Conservation (phyloP, 305 asterid species). For the Fraxinus ornus region DNA sequence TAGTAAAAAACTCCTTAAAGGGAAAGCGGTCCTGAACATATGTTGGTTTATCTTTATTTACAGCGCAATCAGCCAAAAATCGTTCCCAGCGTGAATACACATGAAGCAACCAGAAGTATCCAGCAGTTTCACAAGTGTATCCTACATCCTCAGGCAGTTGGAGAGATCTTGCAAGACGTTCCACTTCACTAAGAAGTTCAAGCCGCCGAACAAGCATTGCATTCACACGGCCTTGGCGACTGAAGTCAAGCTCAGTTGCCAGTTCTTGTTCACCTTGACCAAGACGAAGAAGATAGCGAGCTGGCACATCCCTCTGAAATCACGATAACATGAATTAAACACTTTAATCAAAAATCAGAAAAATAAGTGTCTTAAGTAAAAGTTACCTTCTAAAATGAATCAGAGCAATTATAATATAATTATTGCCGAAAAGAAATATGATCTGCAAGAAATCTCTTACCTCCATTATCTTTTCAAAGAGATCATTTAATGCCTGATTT, state of each 20-base stretch:
- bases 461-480: constrained; percentile 99
- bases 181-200: constrained; percentile 94
- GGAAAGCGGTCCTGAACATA: constrained; percentile 81
- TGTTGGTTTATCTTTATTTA: constrained; percentile 64
- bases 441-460: constrained; percentile 31
- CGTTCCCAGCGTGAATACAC: constrained; percentile 97
- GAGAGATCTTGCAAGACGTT: constrained; percentile 88
- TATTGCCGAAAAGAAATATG: not conserved
- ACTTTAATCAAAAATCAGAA: not conserved
- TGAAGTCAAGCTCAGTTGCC: constrained; percentile 96
- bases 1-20: constrained; percentile 80
- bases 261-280: constrained; percentile 99
- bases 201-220: constrained; percentile 95
- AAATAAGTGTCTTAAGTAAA: not conserved
- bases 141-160: constrained; percentile 94
- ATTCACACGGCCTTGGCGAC: constrained; percentile 99
- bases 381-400: constrained; percentile 1
- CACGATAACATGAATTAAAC: constrained; percentile 15
- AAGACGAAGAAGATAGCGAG: constrained; percentile 95
- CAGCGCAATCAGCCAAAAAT: constrained; percentile 74
- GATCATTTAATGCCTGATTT: constrained; percentile 95
- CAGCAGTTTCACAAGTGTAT: constrained; percentile 98
- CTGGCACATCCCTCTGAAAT: constrained; percentile 93
- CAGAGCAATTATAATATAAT: not conserved
- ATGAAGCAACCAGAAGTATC: constrained; percentile 94